Base-by-base conservation (phyloP, 169 alveolate species). In the Plasmodium relictum region DNA sequence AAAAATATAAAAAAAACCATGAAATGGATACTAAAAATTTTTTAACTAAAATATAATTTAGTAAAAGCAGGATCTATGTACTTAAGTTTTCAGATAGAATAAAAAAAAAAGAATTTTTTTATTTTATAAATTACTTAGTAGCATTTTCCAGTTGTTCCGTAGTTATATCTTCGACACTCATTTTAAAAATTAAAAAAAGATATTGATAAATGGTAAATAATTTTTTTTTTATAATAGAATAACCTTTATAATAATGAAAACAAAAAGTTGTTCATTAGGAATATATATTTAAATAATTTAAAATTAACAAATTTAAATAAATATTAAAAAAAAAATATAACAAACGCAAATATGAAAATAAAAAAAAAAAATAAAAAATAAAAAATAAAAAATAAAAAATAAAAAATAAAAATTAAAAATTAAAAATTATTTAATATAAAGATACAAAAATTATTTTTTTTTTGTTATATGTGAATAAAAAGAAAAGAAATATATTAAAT, bases 81-180 rank as follows among this genome's bases (percentile, higher is more conserved):
- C 31, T 37, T 59, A 26, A 41, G n/a, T 41, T 14, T 78, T 22
- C 24, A 45, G 14, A 18, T 41, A 54, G 26, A 59, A 63, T 16
- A 73, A 71, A 69, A 58, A 37, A 37, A 68, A 80, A 24, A 48
- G n/a, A 24, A 39, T 61, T 63, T 58, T 70, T 71, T 58, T 69
- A 61, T 63, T 58, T 70, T 71, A 44, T 69, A 61, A 42, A 70
- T 86, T 86, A 86, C 92, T 73, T 86, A 44, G 87, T 66, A 18
- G 92, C 92, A 45, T 71, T 61, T 59, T 86, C 92, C 39, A 86
- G 14, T 24, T 86, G 73, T 52, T 86, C 87, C 31, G 69, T 48
- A 44, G 92, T 70, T 70, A 86, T 86, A 58, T 86, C 88, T 69
- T 71, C 76, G 59, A 61, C 74, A 71, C 74, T 52, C 92, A 86